phyloP scores from a whole-genome alignment of 306 rosid genomes.

The Senna siamea region DNA sequence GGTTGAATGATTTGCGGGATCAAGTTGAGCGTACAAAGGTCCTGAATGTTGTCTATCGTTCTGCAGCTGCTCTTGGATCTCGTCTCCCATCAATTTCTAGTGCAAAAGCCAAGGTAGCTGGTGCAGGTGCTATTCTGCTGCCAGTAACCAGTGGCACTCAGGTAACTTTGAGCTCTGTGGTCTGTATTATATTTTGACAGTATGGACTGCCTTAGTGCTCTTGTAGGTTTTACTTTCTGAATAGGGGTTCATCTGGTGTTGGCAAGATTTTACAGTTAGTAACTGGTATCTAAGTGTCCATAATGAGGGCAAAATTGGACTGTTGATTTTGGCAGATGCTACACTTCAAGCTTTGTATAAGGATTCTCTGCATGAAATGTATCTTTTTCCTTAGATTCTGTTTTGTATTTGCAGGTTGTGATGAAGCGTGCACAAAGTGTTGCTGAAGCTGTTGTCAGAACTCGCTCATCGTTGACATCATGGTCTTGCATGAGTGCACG shows the following conservation, averaged over 20 bases:
- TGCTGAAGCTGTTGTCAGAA: conserved; percentile 91
- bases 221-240: conserved; percentile 24
- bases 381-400: conserved; percentile 30
- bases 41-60: conserved; percentile 87
- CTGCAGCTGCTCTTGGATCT: conserved; percentile 95
- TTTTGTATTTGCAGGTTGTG: conserved; percentile 62
- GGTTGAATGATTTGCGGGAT: conserved; percentile 93
- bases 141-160: conserved; percentile 94
- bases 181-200: conserved; percentile 11
- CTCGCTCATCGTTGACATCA: conserved; percentile 82
- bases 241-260: not conserved
- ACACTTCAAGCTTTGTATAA: conserved; percentile 1
- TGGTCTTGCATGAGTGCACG: conserved; percentile 99
- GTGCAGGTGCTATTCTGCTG: conserved; percentile 83
- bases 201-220: conserved; percentile 4
- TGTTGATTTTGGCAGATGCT: conserved; percentile 19
- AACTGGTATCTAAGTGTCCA: conserved; percentile 5
- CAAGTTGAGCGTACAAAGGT: conserved; percentile 89
- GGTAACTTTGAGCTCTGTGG: conserved; percentile 50
- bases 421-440: conserved; percentile 95
- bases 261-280: conserved; percentile 20
- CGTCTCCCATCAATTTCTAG: conserved; percentile 84
- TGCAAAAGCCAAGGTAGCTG: conserved; percentile 90
- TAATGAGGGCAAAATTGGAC: conserved; percentile 5
- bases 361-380: conserved; percentile 20